phyloP scores from a whole-genome alignment of 176 grass and related monocot species.

The Aegilops speltoides region DNA sequence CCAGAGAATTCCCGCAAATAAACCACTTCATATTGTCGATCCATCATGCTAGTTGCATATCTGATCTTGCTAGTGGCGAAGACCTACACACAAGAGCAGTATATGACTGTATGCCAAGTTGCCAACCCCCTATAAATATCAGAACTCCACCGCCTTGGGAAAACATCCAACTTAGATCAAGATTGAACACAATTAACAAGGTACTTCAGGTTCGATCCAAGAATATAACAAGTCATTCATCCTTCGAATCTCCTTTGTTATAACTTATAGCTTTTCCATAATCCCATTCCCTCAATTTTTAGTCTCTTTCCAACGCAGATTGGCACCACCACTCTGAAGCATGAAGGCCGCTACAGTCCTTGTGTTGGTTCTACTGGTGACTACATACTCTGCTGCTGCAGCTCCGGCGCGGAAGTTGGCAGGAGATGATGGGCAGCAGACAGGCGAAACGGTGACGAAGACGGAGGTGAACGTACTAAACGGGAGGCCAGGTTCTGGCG shows the following conservation, averaged over 20 bases:
- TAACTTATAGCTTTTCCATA: background rate
- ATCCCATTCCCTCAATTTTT: background rate
- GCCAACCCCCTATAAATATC: constrained; percentile 28
- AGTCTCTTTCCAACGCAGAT: background rate
- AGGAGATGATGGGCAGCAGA: background rate
- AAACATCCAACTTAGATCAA: background rate
- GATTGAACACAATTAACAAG: background rate
- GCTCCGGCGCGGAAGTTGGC: constrained; percentile 2
- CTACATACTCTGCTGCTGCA: background rate
- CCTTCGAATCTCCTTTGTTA: background rate
- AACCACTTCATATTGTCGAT: constrained; percentile 6
- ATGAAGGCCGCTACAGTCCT: constrained; percentile 11
- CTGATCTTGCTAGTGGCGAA: background rate
- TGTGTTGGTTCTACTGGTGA: background rate
- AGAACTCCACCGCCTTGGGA: background rate
- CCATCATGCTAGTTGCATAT: background rate
- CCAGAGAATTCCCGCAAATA: background rate
- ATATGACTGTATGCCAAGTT: background rate
- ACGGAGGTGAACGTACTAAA: background rate
- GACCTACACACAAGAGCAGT: background rate
- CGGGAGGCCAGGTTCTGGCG: background rate
- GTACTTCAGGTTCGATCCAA: background rate
- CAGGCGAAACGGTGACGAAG: background rate
- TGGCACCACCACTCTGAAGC: background rate
- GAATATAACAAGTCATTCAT: background rate